Evolutionary conservation across 2,329 filamentous ascomycete species (phyloP).

Genomic region (Raffaelea ambrosiae): DNA sequence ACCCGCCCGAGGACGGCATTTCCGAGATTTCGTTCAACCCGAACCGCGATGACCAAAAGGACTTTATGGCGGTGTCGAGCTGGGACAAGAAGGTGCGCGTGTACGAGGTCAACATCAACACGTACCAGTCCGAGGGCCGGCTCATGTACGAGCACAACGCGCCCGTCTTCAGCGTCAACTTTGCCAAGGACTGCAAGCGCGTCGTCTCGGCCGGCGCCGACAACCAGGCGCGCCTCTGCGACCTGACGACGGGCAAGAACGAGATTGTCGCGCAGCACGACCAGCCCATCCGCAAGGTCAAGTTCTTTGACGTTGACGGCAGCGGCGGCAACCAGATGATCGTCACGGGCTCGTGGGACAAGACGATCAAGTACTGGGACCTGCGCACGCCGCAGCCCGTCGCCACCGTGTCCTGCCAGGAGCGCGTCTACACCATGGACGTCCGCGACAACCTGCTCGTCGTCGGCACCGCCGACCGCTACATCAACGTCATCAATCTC

Average conservation of each 20-base stretch:
- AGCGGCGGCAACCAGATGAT: conserved; percentile 67
- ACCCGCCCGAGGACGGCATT: conserved; percentile 81
- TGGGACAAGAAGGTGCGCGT: conserved; percentile 99
- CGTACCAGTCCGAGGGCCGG: conserved; percentile 72
- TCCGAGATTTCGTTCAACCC: conserved; percentile 70
- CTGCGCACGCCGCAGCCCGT: conserved; percentile 58
- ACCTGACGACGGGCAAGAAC: conserved; percentile 60
- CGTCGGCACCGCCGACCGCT: conserved; percentile 85
- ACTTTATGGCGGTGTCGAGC: conserved; percentile 82
- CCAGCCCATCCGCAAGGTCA: conserved; percentile 67
- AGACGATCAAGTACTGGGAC: conserved; percentile 87
- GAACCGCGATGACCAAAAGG: conserved; percentile 41
- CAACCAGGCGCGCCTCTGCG: conserved; percentile 82
- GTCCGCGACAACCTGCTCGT: conserved; percentile 83
- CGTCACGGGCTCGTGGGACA: conserved; percentile 88
- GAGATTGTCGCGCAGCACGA: conserved; percentile 78
- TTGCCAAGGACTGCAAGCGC: conserved; percentile 92
- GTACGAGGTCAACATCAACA: conserved; percentile 72
- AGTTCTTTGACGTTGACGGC: conserved; percentile 66
- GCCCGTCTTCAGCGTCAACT: conserved; percentile 77
- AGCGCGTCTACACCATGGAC: conserved; percentile 86
- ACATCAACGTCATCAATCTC: conserved; percentile 92
- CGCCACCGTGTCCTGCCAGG: conserved; percentile 58
- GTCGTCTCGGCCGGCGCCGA: conserved; percentile 82
- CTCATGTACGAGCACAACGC: conserved; percentile 79